Conservation (phyloP, 495 filamentous ascomycete species). For the Darksidea phi region DNA sequence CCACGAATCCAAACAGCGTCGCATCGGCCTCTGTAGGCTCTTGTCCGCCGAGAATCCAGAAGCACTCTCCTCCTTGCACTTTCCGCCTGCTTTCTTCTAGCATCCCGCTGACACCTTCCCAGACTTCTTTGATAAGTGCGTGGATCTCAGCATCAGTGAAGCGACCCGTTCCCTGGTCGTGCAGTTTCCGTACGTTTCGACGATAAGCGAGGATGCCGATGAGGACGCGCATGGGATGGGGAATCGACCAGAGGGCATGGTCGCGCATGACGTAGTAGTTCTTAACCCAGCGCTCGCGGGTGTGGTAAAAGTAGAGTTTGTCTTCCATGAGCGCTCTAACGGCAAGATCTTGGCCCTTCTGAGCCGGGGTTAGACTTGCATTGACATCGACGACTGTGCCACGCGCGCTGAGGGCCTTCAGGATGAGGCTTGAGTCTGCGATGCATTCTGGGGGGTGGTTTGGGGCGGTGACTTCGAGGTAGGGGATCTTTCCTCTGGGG, state of each 20-base stretch:
- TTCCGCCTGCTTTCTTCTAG: conserved; percentile 38
- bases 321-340: conserved; percentile 60
- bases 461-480: conserved; percentile 42
- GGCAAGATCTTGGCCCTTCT: conserved; percentile 52
- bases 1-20: conserved; percentile 58
- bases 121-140: conserved; percentile 51
- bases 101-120: conserved; percentile 51
- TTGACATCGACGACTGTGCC: conserved; percentile 53
- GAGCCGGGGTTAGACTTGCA: conserved; percentile 37
- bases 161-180: conserved; percentile 58
- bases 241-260: conserved; percentile 48
- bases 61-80: conserved; percentile 31
- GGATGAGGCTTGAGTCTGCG: conserved; percentile 58
- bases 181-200: conserved; percentile 43
- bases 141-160: conserved; percentile 52
- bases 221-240: conserved; percentile 54
- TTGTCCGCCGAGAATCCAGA: conserved; percentile 58
- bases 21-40: conserved; percentile 59
- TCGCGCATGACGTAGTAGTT: conserved; percentile 64
- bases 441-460: conserved; percentile 11
- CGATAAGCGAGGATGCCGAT: conserved; percentile 56
- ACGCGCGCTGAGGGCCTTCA: conserved; percentile 45
- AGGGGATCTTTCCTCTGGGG: conserved; percentile 63
- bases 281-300: conserved; percentile 54
- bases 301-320: conserved; percentile 56